Percentiles rank a stretch among this genome's conserved stretches.
These are phyloP conservation scores for Tricholoma furcatifolium DNA, from an alignment of 768 basidiomycete genomes.

Conservation along the genomic window DNA sequence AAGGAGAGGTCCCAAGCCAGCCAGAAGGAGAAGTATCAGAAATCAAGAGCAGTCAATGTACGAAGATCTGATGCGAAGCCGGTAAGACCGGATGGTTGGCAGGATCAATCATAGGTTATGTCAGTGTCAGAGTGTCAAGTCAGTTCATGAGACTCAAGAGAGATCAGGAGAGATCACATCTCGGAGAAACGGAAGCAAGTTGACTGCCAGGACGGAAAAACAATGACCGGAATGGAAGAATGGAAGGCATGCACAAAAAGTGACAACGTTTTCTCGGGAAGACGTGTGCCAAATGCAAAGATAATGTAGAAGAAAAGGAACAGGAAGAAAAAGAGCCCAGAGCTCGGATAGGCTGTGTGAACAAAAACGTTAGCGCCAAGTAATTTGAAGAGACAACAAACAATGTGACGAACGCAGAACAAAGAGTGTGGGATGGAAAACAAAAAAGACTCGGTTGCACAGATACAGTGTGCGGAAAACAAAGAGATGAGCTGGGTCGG, in stretches of 20 bases:
- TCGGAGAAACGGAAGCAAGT: not conserved
- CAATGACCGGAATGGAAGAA: not conserved
- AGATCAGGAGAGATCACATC: not conserved
- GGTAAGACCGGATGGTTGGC: not conserved
- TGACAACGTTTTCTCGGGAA: no score
- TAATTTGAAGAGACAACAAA: not conserved
- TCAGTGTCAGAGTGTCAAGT: not conserved
- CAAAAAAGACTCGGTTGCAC: not conserved
- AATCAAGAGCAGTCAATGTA: not conserved
- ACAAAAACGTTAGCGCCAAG: not conserved
- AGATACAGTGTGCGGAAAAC: slow-evolving; percentile 5
- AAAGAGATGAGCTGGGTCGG: slow-evolving; percentile 5
- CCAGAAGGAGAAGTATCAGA: not conserved
- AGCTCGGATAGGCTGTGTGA: not conserved
- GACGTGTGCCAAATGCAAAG: not conserved
- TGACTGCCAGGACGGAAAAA: not conserved
- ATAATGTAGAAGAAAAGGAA: not conserved
- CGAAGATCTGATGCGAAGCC: not conserved
- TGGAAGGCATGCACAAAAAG: not conserved
- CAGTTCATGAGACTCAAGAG: not conserved
- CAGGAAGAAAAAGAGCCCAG: not conserved
- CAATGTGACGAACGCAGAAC: no score
- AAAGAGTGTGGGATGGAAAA: no score
- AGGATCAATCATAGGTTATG: slow-evolving; percentile 16
- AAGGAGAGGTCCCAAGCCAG: no score